A percentile compares a stretch with the other conserved stretches of the same genome.
These are phyloP conservation scores for Arabidopsis arenosa DNA, from an alignment of 345 rosid genomes.

Conservation along the genomic window DNA sequence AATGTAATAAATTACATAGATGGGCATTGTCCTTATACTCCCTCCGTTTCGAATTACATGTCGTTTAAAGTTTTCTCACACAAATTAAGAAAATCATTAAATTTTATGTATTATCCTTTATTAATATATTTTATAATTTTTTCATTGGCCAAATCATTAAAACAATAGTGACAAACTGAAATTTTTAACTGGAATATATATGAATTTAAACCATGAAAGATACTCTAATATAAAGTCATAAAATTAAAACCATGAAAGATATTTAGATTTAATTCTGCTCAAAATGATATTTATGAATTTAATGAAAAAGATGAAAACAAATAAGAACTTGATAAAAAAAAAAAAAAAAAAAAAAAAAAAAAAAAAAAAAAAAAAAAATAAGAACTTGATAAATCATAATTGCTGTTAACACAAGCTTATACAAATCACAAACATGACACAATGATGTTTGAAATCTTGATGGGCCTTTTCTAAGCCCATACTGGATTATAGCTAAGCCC, in stretches of 20 bases:
- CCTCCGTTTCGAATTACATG: too few species aligned
- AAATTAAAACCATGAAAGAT: background rate
- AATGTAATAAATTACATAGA: too few species aligned
- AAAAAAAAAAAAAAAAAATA: background rate
- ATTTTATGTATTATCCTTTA: too few species aligned
- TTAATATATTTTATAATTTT: too few species aligned
- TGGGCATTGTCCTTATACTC: too few species aligned
- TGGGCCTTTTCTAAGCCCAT: constrained; percentile 11
- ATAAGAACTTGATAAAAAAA: background rate
- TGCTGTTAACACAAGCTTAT: background rate
- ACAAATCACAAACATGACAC: background rate
- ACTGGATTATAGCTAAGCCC: background rate
- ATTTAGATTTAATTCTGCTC: background rate
- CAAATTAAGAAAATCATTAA: too few species aligned
- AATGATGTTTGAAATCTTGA: background rate
- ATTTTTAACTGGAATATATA: too few species aligned
- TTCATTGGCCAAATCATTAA: too few species aligned
- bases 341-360: too few species aligned
- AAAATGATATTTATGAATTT: background rate
- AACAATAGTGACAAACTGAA: too few species aligned
- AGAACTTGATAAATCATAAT: background rate
- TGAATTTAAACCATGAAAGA: too few species aligned
- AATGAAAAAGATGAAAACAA: background rate
- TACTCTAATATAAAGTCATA: background rate
- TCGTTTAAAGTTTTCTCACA: too few species aligned